Percentiles rank a stretch among this genome's conserved stretches.
phyloP scores from a whole-genome alignment of 2,329 filamentous ascomycete genomes.

The Bipolaris gigantea region DNA sequence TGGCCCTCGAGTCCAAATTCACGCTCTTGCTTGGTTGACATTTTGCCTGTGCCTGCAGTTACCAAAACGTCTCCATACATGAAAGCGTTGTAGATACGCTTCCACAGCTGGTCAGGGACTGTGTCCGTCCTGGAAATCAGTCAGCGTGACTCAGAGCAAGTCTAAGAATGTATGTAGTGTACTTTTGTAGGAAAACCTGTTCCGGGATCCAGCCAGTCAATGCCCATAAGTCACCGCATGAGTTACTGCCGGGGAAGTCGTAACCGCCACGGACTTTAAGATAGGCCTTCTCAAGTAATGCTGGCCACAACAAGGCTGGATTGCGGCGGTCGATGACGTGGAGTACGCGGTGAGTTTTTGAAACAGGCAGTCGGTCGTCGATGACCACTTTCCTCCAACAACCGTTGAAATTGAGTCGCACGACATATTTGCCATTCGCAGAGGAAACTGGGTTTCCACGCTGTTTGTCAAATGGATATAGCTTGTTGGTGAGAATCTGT shows the following conservation, averaged over 20 bases:
- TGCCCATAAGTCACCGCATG: conserved; percentile 90
- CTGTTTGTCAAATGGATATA: conserved; percentile 72
- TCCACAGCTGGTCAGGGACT: conserved; percentile 76
- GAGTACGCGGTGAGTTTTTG: conserved; percentile 72
- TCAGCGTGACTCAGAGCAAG: conserved; percentile 10
- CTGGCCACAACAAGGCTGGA: conserved; percentile 83
- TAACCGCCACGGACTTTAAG: conserved; percentile 94
- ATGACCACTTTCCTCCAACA: conserved; percentile 85
- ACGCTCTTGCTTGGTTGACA: conserved; percentile 75
- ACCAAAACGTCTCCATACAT: conserved; percentile 78
- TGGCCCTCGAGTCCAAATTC: conserved; percentile 81
- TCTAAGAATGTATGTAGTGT: conserved; percentile 16
- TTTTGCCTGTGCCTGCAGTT: conserved; percentile 84
- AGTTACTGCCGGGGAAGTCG: conserved; percentile 97
- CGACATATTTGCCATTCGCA: conserved; percentile 82
- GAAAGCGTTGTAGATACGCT: conserved; percentile 72
- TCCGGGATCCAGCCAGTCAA: conserved; percentile 96
- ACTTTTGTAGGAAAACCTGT: conserved; percentile 85
- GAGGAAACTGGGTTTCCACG: conserved; percentile 64
- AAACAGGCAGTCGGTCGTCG: conserved; percentile 83
- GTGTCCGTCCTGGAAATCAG: conserved; percentile 66
- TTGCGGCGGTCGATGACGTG: conserved; percentile 88
- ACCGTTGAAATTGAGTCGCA: conserved; percentile 94
- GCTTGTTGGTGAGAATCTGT: conserved; percentile 69
- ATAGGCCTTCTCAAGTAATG: conserved; percentile 93